These are phyloP conservation scores for Punctularia strigosozonata DNA, from an alignment of 768 basidiomycete species.

Conservation along the genomic window DNA sequence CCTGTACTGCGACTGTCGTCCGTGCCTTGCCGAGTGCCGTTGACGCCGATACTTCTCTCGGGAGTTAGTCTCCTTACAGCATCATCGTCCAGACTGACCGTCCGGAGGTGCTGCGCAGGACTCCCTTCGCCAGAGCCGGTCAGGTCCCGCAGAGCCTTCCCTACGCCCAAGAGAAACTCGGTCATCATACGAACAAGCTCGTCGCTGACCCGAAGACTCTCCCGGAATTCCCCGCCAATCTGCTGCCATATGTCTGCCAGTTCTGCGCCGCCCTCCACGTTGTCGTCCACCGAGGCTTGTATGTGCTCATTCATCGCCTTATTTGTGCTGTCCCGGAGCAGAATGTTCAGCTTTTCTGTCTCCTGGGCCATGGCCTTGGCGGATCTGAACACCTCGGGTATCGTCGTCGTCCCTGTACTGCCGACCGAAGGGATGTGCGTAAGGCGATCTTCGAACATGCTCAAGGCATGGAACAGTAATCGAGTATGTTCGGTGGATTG, in stretches of 20 bases:
- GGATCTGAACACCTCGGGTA: slow-evolving; percentile 44
- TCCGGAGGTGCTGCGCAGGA: slow-evolving; percentile 36
- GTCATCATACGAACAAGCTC: slow-evolving; percentile 71
- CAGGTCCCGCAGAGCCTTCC: slow-evolving; percentile 54
- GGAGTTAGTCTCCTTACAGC: slow-evolving; percentile 18
- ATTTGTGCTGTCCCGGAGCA: slow-evolving; percentile 43
- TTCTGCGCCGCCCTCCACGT: slow-evolving; percentile 22
- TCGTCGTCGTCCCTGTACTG: slow-evolving; percentile 24
- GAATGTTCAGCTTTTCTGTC: slow-evolving; percentile 54
- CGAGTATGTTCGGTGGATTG: slow-evolving; percentile 42
- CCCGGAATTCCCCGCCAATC: slow-evolving; percentile 62
- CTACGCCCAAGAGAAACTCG: slow-evolving; percentile 63
- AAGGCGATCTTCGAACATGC: slow-evolving; percentile 59
- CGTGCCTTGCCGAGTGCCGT: slow-evolving; percentile 34
- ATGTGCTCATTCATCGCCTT: slow-evolving; percentile 65
- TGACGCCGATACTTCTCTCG: slow-evolving; percentile 21
- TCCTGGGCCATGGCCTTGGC: slow-evolving; percentile 54
- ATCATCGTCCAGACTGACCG: slow-evolving; percentile 45
- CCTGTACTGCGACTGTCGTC: slow-evolving; percentile 47
- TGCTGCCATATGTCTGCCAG: slow-evolving; percentile 53
- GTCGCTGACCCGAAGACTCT: slow-evolving; percentile 60
- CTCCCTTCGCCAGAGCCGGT: slow-evolving; percentile 19
- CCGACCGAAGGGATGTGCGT: slow-evolving; percentile 38
- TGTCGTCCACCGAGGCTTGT: slow-evolving; percentile 57
- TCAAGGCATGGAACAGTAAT: slow-evolving; percentile 59